Conservation (phyloP, 129 eudicot genomes). For the Helichrysum umbraculigerum region DNA sequence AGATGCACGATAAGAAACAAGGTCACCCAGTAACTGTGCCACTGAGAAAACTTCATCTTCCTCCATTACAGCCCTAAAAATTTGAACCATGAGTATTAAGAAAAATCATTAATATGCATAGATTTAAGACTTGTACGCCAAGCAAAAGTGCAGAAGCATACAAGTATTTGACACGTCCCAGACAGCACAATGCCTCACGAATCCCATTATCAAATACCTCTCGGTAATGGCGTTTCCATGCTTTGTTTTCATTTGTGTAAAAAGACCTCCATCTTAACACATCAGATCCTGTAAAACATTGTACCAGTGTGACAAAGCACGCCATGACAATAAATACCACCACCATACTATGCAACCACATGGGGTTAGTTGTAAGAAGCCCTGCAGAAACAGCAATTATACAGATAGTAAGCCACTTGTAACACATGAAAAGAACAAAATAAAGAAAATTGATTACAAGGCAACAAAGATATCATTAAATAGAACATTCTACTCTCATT, state of each 20-base stretch:
- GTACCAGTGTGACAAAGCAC: slow-evolving; percentile 47
- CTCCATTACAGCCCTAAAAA: slow-evolving; percentile 49
- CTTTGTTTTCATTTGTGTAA: slow-evolving; percentile 55
- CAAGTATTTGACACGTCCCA: slow-evolving; percentile 80
- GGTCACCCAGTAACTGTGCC: slow-evolving; percentile 73
- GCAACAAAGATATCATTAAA: neutral
- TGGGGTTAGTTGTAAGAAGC: slow-evolving; percentile 31
- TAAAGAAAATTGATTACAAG: neutral
- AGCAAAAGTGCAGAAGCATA: slow-evolving; percentile 35
- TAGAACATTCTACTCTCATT: slow-evolving; percentile 6
- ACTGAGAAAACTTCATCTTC: slow-evolving; percentile 79
- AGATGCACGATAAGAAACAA: slow-evolving; percentile 79
- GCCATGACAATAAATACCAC: slow-evolving; percentile 43
- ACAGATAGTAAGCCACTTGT: slow-evolving; percentile 19
- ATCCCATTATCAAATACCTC: slow-evolving; percentile 80
- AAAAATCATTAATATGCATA: slow-evolving; percentile 10
- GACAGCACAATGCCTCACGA: slow-evolving; percentile 85
- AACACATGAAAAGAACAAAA: slow-evolving; percentile 6
- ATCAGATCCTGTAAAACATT: slow-evolving; percentile 64
- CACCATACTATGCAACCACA: slow-evolving; percentile 40
- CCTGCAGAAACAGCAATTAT: slow-evolving; percentile 41
- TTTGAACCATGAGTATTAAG: slow-evolving; percentile 5
- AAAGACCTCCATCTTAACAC: slow-evolving; percentile 78
- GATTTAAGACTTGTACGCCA: slow-evolving; percentile 11
- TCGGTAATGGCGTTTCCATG: slow-evolving; percentile 70